A percentile compares a stretch with the other conserved stretches of the same genome.
These are phyloP conservation scores for Kwoniella dendrophila DNA, from an alignment of 768 basidiomycete genomes.

Conservation along the genomic window DNA sequence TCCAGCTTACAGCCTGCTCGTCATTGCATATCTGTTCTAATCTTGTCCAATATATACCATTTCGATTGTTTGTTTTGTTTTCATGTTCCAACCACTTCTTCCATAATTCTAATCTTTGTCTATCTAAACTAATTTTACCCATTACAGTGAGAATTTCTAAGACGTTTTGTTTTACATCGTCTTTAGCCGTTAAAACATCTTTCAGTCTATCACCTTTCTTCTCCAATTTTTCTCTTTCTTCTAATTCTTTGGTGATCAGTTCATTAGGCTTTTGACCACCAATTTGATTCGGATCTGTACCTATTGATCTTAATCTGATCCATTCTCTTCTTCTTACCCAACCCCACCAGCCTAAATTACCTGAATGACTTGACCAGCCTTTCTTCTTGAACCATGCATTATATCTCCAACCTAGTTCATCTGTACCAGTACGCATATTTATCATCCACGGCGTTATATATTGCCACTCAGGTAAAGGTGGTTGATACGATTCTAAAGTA, in stretches of 20 bases:
- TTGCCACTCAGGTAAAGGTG: slow-evolving; percentile 45
- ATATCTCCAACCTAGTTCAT: slow-evolving; percentile 51
- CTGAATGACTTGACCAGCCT: slow-evolving; percentile 46
- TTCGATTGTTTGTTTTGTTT: background rate
- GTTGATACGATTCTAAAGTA: slow-evolving; percentile 42
- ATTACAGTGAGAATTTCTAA: slow-evolving; percentile 21
- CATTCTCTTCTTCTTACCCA: slow-evolving; percentile 51
- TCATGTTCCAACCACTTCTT: slow-evolving; percentile 29
- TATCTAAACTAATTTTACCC: slow-evolving; percentile 34
- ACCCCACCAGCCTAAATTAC: slow-evolving; percentile 42
- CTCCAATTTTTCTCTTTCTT: slow-evolving; percentile 12
- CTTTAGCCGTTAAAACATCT: slow-evolving; percentile 5
- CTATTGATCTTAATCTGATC: slow-evolving; percentile 38
- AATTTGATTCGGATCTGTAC: background rate
- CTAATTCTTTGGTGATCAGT: no score
- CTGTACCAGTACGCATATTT: slow-evolving; percentile 49
- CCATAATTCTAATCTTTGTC: slow-evolving; percentile 44
- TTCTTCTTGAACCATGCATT: slow-evolving; percentile 47
- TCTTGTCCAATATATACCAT: slow-evolving; percentile 5
- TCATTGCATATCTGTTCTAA: slow-evolving; percentile 12
- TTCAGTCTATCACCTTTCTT: slow-evolving; percentile 1
- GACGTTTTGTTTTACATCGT: slow-evolving; percentile 16
- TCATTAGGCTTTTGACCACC: no score
- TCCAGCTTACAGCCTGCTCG: slow-evolving; percentile 27
- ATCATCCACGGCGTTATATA: slow-evolving; percentile 51